Base-by-base conservation (phyloP, 257 asterid species). In the Nicotiana tomentosiformis region DNA sequence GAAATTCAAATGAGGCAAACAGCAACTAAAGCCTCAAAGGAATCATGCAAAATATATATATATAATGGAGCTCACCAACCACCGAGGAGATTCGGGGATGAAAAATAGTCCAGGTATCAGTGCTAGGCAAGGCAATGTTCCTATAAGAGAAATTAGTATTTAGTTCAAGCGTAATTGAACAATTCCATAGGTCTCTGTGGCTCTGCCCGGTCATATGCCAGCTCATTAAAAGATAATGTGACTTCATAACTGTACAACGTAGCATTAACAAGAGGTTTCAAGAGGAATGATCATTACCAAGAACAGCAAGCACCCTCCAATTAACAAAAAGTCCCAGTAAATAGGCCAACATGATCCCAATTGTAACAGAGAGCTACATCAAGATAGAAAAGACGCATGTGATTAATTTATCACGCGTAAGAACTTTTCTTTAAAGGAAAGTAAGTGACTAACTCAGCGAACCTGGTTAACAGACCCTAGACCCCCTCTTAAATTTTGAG, bases 381-480 rank as follows among this genome's bases (percentile, higher is more conserved):
- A 49, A 49, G 51, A 80, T 9, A 62, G 35, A 81, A 53, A 68
- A 2, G 35, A 66, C 20, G 12, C 5, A 60, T 23, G 77, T 66
- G 46, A 69, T 60, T 56, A 7, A 66, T 32, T 60, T 10, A 61
- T 23, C 43, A 23, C 32, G 5, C 32, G 30, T 79, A 82, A 32
- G 79, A 43, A 37, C 65, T 26, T 17, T 7, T 3, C 17, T 37
- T 32, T 46, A 14, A 70, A 10, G 33, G 26, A 49, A 46, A 49
- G n/a, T 23, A 74, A 14, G 80, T 23, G 23, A 5, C 17, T 49
- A 49, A 49, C 62, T 74, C 62, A 49, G 76, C 84, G 55, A 84
- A 95, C 98, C 99, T 95, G 98, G 86, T 95, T 94, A 72, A 95
- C 98, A 5, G 99, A 94, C 55, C 98, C 98, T 68, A 95, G 82